A percentile compares a stretch with the other conserved stretches of the same genome.
phyloP scores from a whole-genome alignment of 192 early-diverging fungal species.

The Coemansia sp. region DNA sequence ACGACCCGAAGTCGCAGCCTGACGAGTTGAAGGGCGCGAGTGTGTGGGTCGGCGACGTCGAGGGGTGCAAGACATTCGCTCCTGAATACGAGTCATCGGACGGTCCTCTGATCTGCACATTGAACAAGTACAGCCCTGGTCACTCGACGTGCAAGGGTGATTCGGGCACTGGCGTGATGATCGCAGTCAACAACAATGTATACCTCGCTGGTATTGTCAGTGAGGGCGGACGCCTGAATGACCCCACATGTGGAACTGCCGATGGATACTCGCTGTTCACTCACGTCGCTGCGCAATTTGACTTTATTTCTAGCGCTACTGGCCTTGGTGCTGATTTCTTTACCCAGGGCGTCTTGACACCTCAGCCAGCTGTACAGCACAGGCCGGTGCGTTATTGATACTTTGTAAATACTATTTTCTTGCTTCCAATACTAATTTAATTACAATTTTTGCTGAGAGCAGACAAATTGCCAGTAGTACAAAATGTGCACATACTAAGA shows the following conservation, averaged over 20 bases:
- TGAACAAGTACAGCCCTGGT: constrained; percentile 6
- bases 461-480: background rate
- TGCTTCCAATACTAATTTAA: background rate
- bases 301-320: constrained; percentile 17
- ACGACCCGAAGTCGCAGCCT: background rate
- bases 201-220: constrained; percentile 21
- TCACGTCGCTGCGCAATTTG: constrained; percentile 12
- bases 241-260: constrained; percentile 14
- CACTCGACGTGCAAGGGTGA: constrained; percentile 17
- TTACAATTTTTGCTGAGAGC: background rate
- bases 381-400: background rate
- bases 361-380: background rate
- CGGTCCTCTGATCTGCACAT: constrained; percentile 16
- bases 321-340: constrained; percentile 11
- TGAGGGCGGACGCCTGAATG: background rate
- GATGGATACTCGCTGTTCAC: constrained; percentile 22
- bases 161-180: constrained; percentile 16
- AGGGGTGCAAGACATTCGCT: constrained; percentile 6
- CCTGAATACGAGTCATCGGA: constrained; percentile 11
- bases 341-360: background rate
- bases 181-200: background rate
- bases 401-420: background rate
- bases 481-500: no score
- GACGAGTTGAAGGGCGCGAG: constrained; percentile 4
- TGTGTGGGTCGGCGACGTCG: constrained; percentile 9